Conservation (phyloP, 441 rosid genomes). For the Populus tomentosa region DNA sequence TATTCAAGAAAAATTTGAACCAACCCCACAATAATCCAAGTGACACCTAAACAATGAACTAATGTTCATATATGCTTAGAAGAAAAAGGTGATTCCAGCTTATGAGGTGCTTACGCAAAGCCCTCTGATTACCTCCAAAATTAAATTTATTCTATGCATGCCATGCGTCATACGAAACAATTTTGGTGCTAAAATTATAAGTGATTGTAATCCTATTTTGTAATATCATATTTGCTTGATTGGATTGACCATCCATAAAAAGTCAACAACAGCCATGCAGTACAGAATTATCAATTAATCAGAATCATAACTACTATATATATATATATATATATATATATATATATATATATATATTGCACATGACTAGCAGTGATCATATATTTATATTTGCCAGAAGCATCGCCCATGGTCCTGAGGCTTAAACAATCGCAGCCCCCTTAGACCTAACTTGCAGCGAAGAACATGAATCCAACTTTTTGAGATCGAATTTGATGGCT, state of each 20-base stretch:
- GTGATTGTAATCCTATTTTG: constrained; percentile 10
- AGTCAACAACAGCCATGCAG: not conserved
- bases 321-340: no score
- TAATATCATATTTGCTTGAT: constrained; percentile 2
- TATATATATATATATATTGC: not conserved
- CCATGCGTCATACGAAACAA: constrained; percentile 25
- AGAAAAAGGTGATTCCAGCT: constrained; percentile 5
- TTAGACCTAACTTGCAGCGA: not conserved
- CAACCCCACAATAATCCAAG: not conserved
- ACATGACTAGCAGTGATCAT: not conserved
- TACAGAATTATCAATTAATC: not conserved
- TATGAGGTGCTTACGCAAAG: constrained; percentile 20
- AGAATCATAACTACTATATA: not conserved
- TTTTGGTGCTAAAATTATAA: not conserved
- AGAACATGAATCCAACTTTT: not conserved
- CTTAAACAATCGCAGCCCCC: not conserved
- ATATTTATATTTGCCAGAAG: not conserved
- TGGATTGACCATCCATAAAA: constrained; percentile 1
- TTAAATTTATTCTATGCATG: not conserved
- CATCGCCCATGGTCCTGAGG: not conserved
- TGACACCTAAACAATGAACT: not conserved
- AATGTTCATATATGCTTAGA: not conserved
- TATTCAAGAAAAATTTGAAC: no score
- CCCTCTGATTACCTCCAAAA: constrained; percentile 9
- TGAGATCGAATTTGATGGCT: not conserved